These are phyloP conservation scores for Hortaea sp. DNA, from an alignment of 2,329 filamentous ascomycete genomes.

Conservation along the genomic window DNA sequence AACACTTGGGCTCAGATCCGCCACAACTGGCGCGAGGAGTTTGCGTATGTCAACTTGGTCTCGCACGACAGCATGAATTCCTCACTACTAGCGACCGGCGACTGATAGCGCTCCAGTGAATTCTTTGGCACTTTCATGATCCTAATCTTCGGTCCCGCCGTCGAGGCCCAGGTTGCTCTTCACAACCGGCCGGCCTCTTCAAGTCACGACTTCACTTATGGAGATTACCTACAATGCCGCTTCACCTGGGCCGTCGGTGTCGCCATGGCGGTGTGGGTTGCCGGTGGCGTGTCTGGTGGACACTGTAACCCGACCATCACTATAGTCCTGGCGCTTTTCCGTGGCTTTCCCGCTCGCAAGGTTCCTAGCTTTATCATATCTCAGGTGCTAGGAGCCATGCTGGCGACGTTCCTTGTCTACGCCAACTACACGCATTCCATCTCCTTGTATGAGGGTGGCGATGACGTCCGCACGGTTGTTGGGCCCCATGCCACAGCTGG, in stretches of 20 bases:
- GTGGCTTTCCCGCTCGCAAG: conserved; percentile 44
- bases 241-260: not conserved
- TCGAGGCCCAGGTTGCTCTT: not conserved
- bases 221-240: not conserved
- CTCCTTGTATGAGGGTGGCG: conserved; percentile 45
- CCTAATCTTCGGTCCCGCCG: not conserved
- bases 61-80: too few relatives aligned
- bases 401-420: conserved; percentile 38
- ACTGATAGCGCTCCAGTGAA: not conserved
- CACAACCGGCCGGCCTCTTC: not conserved
- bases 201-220: not conserved
- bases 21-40: not conserved
- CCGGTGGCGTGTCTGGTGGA: conserved; percentile 1
- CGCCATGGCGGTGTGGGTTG: not conserved
- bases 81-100: too few relatives aligned
- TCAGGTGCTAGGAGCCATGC: conserved; percentile 44
- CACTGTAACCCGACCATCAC: conserved; percentile 37
- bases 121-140: not conserved
- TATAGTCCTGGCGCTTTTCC: conserved; percentile 33
- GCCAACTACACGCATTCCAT: conserved; percentile 33
- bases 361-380: conserved; percentile 42
- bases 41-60: not conserved
- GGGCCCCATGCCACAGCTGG: conserved; percentile 48
- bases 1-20: not conserved
- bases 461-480: conserved; percentile 42